Conservation (phyloP, 371 early-diverging fungal genomes). For the Smittium mucronatum region DNA sequence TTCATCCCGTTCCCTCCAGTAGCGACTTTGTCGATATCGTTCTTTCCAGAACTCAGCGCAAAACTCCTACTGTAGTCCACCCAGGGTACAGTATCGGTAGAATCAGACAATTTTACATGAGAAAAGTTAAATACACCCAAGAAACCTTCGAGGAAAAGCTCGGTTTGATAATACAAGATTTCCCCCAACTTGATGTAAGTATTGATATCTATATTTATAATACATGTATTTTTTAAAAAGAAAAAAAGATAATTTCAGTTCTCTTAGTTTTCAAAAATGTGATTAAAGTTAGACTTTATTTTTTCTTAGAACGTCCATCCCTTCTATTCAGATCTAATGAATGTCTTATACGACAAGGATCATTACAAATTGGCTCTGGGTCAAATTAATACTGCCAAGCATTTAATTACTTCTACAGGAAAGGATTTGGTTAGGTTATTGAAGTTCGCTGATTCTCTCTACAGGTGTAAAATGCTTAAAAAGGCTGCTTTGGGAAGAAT, state of each 20-base stretch:
- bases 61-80: constrained; percentile 98
- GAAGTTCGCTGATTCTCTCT: constrained; percentile 99
- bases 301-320: constrained; percentile 83
- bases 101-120: constrained; percentile 98
- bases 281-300: too few relatives aligned
- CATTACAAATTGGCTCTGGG: constrained; percentile 99
- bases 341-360: constrained; percentile 99
- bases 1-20: constrained; percentile 90
- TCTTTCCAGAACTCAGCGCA: constrained; percentile 97
- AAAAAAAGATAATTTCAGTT: too few relatives aligned
- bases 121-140: constrained; percentile 99
- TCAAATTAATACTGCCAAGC: constrained; percentile 96
- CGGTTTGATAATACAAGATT: constrained; percentile 84
- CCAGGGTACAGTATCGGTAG: constrained; percentile 89
- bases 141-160: constrained; percentile 95
- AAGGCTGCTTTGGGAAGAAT: constrained; percentile 96
- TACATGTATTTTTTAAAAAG: too few relatives aligned
- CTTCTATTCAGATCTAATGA: constrained; percentile 99
- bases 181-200: constrained; percentile 88
- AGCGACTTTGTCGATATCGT: constrained; percentile 97
- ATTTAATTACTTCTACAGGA: constrained; percentile 89
- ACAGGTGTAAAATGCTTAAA: constrained; percentile 99
- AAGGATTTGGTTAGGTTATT: constrained; percentile 96
- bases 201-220: too few relatives aligned
- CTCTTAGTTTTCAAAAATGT: too few relatives aligned